These are phyloP conservation scores for Grosmannia penicillata DNA, from an alignment of 2,329 filamentous ascomycete species.

Conservation along the genomic window DNA sequence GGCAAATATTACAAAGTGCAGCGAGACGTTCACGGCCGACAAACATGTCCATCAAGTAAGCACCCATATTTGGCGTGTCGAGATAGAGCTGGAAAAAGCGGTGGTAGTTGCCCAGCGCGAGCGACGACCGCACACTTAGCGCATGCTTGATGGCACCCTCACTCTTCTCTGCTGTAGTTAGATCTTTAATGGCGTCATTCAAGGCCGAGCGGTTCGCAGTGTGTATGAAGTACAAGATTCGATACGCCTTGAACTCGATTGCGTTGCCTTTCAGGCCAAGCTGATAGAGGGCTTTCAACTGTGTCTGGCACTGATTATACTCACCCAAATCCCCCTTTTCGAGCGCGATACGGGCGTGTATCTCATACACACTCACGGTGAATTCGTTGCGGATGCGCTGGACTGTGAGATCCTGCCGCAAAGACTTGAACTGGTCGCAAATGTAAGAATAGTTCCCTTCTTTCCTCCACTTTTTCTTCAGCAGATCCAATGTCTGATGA, in stretches of 20 bases:
- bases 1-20: conserved; percentile 84
- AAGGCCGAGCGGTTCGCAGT: conserved; percentile 96
- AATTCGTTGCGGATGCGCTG: conserved; percentile 96
- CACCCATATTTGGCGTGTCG: conserved; percentile 90
- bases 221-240: conserved; percentile 98
- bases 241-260: conserved; percentile 96
- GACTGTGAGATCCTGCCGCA: conserved; percentile 94
- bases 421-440: conserved; percentile 97
- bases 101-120: conserved; percentile 92
- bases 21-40: conserved; percentile 82
- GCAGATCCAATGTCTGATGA: conserved; percentile 67
- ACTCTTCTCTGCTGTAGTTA: conserved; percentile 93
- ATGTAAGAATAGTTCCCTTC: conserved; percentile 95
- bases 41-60: conserved; percentile 99
- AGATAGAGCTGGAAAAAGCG: conserved; percentile 95
- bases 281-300: conserved; percentile 81
- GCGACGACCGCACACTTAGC: conserved; percentile 73
- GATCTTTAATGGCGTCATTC: conserved; percentile 96
- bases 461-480: conserved; percentile 89
- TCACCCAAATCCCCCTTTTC: conserved; percentile 99
- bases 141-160: conserved; percentile 79
- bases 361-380: conserved; percentile 92
- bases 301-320: conserved; percentile 99
- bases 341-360: conserved; percentile 90
- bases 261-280: conserved; percentile 77